Base-by-base conservation (phyloP, 1,284 basidiomycete genomes). In the Sutorius eximius region DNA sequence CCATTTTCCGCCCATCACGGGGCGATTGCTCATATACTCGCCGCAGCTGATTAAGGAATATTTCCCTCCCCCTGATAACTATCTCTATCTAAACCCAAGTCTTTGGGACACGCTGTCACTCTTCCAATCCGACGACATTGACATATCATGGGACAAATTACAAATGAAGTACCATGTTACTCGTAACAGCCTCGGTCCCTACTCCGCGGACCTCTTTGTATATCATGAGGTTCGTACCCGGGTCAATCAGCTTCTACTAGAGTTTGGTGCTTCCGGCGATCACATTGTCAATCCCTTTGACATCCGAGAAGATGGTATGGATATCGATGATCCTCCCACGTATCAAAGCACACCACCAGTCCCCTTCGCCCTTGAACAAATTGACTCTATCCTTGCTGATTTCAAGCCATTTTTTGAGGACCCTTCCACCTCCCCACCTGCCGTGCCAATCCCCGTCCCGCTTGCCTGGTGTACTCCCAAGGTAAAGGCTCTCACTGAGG, bases 391-490 rank as follows among this genome's bases (percentile, higher is more conserved):
- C 41, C 68, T 88, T 33, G 66, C 66, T 11, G 80, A 79, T 45
- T 87, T 80, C 62, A 70, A 74, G 49, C 60, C 67, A 1, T 82
- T 81, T 59, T 85, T 86, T 59, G 77, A 78, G 20, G 71, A 71
- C 34, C n/a, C 51, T 22, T 53, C 57, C 34, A 20, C 44, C 18
- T 64, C 49, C 37, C 61, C 66, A 15, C 65, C 61, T 45, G 51
- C 66, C n/a, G 65, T 77, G 15, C 77, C 80, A 8, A 59, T 75
- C 12, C 59, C 75, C 3, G 62, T 87, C 22, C 71, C 73, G 4
- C 67, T 83, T 16, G 71, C 76, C 20, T 89, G 86, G 84, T 83
- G 83, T 58, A 82, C 91, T 1, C 86, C 88, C 4, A 93, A 93
- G 68, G 71, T 93, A 47, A 73, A 74, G 42, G 73, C 73, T 3